A percentile compares a stretch with the other conserved stretches of the same genome.
Evolutionary conservation across 257 asterid genomes (phyloP).

Genomic region (Solanum pinnatisectum): DNA sequence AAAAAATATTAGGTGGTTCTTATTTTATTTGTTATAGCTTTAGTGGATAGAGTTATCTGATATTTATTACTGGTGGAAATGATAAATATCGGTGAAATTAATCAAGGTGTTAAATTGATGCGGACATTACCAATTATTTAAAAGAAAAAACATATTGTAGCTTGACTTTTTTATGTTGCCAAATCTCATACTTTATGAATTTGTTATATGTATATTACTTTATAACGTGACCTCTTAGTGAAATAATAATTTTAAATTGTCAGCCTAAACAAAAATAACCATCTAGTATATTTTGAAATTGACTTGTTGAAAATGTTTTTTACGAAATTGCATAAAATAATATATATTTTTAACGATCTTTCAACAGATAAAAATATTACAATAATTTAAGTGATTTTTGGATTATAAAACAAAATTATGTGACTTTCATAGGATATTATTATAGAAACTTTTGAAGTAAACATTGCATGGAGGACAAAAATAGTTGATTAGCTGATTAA

Average conservation of each 20-base stretch:
- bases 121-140: background rate
- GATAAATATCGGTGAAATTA: background rate
- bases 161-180: background rate
- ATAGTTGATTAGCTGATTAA: background rate
- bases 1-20: too few species aligned
- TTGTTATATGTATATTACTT: background rate
- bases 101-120: background rate
- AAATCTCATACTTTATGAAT: background rate
- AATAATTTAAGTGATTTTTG: too few species aligned
- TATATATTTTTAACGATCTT: background rate
- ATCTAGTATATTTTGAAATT: background rate
- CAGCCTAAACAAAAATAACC: background rate
- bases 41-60: background rate
- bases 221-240: background rate
- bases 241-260: background rate
- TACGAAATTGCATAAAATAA: background rate
- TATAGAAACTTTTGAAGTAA: background rate
- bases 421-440: background rate
- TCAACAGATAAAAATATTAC: background rate
- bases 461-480: background rate
- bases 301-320: background rate
- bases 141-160: background rate
- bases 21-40: too few species aligned
- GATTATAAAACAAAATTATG: background rate
- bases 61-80: fast-evolving